phyloP scores from a whole-genome alignment of 768 basidiomycete species.

The Paxillus rubicundulus region DNA sequence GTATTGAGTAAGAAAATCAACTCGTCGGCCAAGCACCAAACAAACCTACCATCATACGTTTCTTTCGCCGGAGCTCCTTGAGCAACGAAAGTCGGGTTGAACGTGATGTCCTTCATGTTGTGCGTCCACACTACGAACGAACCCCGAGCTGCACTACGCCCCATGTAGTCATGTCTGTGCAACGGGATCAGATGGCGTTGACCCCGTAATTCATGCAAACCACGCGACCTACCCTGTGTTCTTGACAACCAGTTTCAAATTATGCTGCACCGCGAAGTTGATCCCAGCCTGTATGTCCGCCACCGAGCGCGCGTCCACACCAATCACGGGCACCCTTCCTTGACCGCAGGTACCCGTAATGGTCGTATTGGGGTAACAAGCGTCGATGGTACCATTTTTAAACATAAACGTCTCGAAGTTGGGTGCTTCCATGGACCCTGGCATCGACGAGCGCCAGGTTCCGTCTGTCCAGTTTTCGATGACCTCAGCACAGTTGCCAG shows the following conservation, averaged over 20 bases:
- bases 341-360: conserved; percentile 19
- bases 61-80: conserved; percentile 25
- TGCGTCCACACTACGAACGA: conserved; percentile 43
- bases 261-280: conserved; percentile 15
- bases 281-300: conserved; percentile 21
- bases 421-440: conserved; percentile 39
- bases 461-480: conserved; percentile 29
- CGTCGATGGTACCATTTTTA: conserved; percentile 46
- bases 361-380: conserved; percentile 32
- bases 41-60: conserved; percentile 16
- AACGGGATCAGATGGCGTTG: not conserved
- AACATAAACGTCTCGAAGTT: conserved; percentile 36
- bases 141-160: conserved; percentile 38
- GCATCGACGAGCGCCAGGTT: conserved; percentile 39
- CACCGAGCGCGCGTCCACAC: conserved; percentile 20
- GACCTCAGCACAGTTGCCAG: conserved; percentile 39
- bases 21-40: not conserved
- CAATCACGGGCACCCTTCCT: conserved; percentile 18
- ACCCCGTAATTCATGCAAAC: not conserved
- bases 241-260: conserved; percentile 22
- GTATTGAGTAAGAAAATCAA: conserved; percentile 8
- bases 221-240: conserved; percentile 17
- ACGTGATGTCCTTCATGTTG: conserved; percentile 38
- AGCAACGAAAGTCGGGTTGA: conserved; percentile 30
- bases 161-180: conserved; percentile 37